Percentiles rank a stretch among this genome's conserved stretches.
Conservation (phyloP, 805 yeast genomes). For the Wickerhamiella azymoides region DNA sequence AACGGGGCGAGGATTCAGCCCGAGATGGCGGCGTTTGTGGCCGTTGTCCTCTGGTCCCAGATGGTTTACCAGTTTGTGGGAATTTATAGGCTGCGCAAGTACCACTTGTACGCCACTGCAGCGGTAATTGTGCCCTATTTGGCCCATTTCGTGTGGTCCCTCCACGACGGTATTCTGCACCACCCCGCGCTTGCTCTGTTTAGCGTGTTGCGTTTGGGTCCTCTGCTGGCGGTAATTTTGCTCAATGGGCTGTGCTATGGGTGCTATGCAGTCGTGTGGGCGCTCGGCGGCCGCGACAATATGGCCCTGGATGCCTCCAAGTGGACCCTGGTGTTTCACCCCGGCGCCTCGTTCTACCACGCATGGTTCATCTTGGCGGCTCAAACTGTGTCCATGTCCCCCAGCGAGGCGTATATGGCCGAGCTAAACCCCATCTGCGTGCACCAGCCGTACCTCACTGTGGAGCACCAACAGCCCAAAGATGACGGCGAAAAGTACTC, state of each 20-base stretch:
- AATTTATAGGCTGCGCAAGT: not conserved
- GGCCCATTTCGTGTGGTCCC: not conserved
- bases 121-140: not conserved
- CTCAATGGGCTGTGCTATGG: slow-evolving; percentile 5
- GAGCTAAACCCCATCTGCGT: not conserved
- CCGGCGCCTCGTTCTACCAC: not conserved
- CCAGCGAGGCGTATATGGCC: not conserved
- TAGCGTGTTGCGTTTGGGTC: not conserved
- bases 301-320: not conserved
- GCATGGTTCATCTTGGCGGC: not conserved
- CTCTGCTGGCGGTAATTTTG: not conserved
- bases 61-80: not conserved
- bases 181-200: not conserved
- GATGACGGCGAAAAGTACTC: not conserved
- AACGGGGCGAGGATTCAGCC: not conserved
- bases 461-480: not conserved
- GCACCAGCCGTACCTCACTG: not conserved
- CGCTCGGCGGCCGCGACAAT: slow-evolving; percentile 3
- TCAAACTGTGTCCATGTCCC: not conserved
- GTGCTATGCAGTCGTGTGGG: slow-evolving; percentile 2
- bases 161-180: not conserved
- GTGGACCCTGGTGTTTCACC: not conserved
- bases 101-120: not conserved
- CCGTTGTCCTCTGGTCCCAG: not conserved
- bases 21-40: not conserved